A percentile compares a stretch with the other conserved stretches of the same genome.
phyloP scores from a whole-genome alignment of 1,284 basidiomycete species.

The Vanrija sp. region DNA sequence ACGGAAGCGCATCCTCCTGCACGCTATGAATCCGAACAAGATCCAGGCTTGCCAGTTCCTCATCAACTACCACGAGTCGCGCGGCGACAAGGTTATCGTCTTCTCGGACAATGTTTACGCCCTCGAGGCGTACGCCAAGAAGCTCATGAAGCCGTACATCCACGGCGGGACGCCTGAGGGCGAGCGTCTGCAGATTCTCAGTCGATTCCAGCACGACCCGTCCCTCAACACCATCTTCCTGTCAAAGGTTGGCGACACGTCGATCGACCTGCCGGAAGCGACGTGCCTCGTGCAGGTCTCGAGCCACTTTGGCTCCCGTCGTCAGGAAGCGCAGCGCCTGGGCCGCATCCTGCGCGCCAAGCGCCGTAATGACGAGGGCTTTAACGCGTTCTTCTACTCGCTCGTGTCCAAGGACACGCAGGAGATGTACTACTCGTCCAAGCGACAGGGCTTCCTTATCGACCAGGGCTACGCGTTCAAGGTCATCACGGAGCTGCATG shows the following conservation, averaged over 20 bases:
- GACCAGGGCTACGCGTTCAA: constrained; percentile 61
- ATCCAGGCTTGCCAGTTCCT: constrained; percentile 99
- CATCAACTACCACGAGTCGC: constrained; percentile 95
- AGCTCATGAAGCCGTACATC: constrained; percentile 90
- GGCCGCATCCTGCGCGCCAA: constrained; percentile 96
- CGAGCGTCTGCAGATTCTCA: constrained; percentile 91
- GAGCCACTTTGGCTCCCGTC: constrained; percentile 97
- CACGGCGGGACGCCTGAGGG: constrained; percentile 94
- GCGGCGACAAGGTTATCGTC: constrained; percentile 99
- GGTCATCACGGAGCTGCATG: constrained; percentile 96
- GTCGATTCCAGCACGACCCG: constrained; percentile 94
- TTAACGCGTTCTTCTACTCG: constrained; percentile 99
- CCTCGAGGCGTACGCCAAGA: constrained; percentile 92
- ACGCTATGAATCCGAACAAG: constrained; percentile 99
- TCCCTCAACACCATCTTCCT: constrained; percentile 97
- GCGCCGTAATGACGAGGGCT: constrained; percentile 96
- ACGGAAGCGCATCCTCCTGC: constrained; percentile 90
- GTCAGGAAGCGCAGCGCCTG: constrained; percentile 95
- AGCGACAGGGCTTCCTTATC: constrained; percentile 97
- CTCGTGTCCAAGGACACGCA: constrained; percentile 98
- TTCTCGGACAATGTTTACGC: constrained; percentile 99
- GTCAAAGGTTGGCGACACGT: constrained; percentile 98
- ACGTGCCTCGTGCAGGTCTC: constrained; percentile 99
- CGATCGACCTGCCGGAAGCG: constrained; percentile 97
- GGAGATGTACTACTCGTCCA: constrained; percentile 99